Evolutionary conservation across 2,329 filamentous ascomycete genomes (phyloP).

Genomic region (Dothiorella sarmentorum): DNA sequence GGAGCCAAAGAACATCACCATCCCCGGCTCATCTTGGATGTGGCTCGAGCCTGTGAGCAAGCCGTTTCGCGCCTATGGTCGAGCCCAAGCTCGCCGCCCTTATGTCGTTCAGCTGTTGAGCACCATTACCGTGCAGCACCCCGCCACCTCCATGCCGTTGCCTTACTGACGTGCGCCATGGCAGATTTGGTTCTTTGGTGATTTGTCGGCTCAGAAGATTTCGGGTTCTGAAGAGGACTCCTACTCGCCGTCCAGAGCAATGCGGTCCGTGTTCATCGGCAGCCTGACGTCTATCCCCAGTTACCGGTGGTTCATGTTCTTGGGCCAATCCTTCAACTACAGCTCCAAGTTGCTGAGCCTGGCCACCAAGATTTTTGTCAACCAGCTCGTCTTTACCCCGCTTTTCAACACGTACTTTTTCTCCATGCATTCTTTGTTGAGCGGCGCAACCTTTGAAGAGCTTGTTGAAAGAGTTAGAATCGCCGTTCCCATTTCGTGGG

Average conservation of each 20-base stretch:
- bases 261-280: conserved; percentile 71
- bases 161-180: not conserved
- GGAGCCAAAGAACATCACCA: conserved; percentile 22
- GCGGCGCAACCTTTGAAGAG: conserved; percentile 61
- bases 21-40: conserved; percentile 44
- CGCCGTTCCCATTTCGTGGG: conserved; percentile 72
- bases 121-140: conserved; percentile 52
- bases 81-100: conserved; percentile 67
- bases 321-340: conserved; percentile 82
- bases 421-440: conserved; percentile 47
- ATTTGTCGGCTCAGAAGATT: conserved; percentile 73
- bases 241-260: conserved; percentile 68
- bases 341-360: conserved; percentile 68
- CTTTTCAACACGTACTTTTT: conserved; percentile 53
- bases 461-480: conserved; percentile 67
- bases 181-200: conserved; percentile 70
- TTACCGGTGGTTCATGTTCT: conserved; percentile 80
- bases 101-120: conserved; percentile 76
- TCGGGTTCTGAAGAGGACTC: conserved; percentile 20
- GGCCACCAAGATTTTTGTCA: conserved; percentile 71
- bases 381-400: conserved; percentile 78
- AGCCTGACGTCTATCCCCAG: conserved; percentile 69
- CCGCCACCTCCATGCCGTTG: not conserved
- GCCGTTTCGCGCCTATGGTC: conserved; percentile 58
- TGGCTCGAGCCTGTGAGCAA: conserved; percentile 46